phyloP scores from a whole-genome alignment of 2,329 filamentous ascomycete species.

The Clonostachys byssicola region DNA sequence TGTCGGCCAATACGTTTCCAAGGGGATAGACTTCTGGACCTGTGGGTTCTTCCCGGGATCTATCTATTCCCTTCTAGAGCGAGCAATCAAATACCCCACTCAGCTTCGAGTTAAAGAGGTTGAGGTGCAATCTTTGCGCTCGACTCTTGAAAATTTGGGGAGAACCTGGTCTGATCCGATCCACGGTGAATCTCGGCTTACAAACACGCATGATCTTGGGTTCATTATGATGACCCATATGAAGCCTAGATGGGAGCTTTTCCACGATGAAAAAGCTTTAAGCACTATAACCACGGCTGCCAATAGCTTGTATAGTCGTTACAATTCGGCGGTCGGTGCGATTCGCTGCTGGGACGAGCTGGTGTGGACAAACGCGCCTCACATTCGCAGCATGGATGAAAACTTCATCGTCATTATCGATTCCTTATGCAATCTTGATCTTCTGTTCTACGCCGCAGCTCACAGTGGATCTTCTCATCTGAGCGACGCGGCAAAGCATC shows the following conservation, averaged over 20 bases:
- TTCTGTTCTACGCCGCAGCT: constrained; percentile 27
- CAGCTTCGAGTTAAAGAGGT: constrained; percentile 4
- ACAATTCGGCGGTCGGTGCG: constrained; percentile 29
- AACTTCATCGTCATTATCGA: constrained; percentile 9
- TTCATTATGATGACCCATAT: constrained; percentile 48
- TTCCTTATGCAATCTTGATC: constrained; percentile 34
- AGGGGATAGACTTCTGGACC: constrained; percentile 21
- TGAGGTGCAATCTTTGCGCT: constrained; percentile 5
- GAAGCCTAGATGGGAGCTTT: constrained; percentile 40
- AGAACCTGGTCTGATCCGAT: constrained; percentile 24
- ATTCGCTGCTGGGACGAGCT: constrained; percentile 44
- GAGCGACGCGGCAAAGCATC: constrained; percentile 26
- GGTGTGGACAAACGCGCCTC: constrained; percentile 19
- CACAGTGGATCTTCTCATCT: constrained; percentile 9
- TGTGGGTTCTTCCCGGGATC: constrained; percentile 32
- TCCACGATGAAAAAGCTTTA: constrained; percentile 27
- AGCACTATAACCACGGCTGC: constrained; percentile 35
- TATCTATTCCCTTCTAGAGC: constrained; percentile 25
- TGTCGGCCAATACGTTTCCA: constrained; percentile 5
- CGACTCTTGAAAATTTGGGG: constrained; percentile 15
- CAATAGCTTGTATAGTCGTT: constrained; percentile 34
- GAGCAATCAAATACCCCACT: constrained; percentile 20
- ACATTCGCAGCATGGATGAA: background rate
- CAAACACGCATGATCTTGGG: constrained; percentile 48
- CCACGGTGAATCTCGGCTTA: constrained; percentile 30